These are phyloP conservation scores for Bipolaris bicolor DNA, from an alignment of 2,329 filamentous ascomycete species.

Conservation along the genomic window DNA sequence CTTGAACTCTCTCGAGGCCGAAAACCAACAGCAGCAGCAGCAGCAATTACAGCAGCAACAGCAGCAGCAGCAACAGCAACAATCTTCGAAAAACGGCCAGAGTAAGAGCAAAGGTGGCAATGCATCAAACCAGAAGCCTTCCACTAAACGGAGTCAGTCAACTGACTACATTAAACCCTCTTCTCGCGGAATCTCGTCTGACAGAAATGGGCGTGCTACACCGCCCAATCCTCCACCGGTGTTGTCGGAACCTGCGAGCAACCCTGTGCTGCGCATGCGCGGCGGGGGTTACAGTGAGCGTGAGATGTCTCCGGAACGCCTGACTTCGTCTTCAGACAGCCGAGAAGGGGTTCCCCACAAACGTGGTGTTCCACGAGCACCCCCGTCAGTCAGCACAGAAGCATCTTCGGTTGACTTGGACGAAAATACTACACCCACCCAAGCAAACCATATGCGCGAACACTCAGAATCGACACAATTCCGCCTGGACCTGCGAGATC, in stretches of 20 bases:
- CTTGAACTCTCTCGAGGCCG: constrained; percentile 30
- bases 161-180: constrained; percentile 38
- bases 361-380: constrained; percentile 33
- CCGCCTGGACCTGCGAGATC: constrained; percentile 44
- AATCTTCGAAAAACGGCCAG: constrained; percentile 37
- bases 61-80: constrained; percentile 8
- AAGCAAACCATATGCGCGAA: constrained; percentile 41
- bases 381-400: constrained; percentile 32
- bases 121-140: constrained; percentile 35
- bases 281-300: constrained; percentile 27
- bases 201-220: constrained; percentile 43
- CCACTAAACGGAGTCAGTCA: constrained; percentile 39
- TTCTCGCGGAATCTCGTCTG: constrained; percentile 38
- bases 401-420: constrained; percentile 36
- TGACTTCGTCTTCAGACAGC: constrained; percentile 39
- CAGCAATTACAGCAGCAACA: constrained; percentile 7
- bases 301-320: constrained; percentile 39
- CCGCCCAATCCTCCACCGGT: constrained; percentile 35
- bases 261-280: constrained; percentile 26
- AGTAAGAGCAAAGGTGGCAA: constrained; percentile 38
- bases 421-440: constrained; percentile 42
- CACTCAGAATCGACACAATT: constrained; percentile 42
- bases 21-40: constrained; percentile 8
- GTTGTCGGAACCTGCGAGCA: constrained; percentile 33
- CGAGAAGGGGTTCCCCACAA: constrained; percentile 31